Conservation (phyloP, 768 basidiomycete species). For the Russula ochroleuca region DNA sequence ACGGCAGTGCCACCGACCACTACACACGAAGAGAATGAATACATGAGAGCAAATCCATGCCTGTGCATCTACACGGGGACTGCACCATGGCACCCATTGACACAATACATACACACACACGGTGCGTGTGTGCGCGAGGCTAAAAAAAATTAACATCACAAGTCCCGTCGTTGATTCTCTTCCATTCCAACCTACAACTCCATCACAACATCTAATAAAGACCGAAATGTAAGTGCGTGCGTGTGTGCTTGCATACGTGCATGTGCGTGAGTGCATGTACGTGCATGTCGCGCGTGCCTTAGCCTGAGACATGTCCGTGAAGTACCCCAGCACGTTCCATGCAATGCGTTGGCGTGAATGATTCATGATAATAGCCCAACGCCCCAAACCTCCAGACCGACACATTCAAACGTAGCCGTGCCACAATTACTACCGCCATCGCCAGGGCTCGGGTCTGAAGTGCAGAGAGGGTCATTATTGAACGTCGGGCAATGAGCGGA, state of each 20-base stretch:
- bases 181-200: conserved; percentile 7
- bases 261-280: conserved; percentile 2
- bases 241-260: neutral
- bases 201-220: conserved; percentile 15
- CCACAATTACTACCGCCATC: conserved; percentile 35
- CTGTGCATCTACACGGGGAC: neutral
- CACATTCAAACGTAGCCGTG: conserved; percentile 75
- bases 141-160: conserved; percentile 6
- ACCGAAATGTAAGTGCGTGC: conserved; percentile 1
- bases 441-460: conserved; percentile 33
- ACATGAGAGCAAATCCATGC: neutral
- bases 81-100: neutral
- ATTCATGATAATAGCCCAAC: conserved; percentile 40
- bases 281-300: neutral
- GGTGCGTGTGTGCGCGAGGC: neutral
- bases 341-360: neutral
- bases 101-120: neutral
- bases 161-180: conserved; percentile 6
- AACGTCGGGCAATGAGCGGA: conserved; percentile 85
- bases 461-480: conserved; percentile 78
- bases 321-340: conserved; percentile 19
- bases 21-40: neutral
- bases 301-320: conserved; percentile 1
- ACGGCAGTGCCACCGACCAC: neutral
- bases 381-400: conserved; percentile 90